Conservation (phyloP, 2,329 filamentous ascomycete species). For the Diaporthe nobilis region DNA sequence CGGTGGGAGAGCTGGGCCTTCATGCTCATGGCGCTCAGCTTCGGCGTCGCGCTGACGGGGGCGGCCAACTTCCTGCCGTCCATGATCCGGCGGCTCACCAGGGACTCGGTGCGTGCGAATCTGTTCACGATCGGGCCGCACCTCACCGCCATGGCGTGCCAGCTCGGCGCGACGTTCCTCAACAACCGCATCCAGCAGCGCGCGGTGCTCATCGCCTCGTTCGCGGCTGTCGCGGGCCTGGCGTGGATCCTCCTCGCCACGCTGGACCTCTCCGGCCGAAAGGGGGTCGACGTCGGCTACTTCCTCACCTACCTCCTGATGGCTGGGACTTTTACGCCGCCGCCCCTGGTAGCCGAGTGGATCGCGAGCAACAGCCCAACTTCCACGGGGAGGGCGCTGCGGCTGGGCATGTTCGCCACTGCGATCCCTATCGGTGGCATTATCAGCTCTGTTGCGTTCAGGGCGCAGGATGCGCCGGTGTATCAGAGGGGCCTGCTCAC, state of each 20-base stretch:
- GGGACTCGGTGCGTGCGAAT: conserved; percentile 47
- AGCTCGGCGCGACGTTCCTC: conserved; percentile 43
- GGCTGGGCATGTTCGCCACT: conserved; percentile 18
- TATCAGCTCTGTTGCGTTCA: background rate
- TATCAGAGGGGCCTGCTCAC: conserved; percentile 20
- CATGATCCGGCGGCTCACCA: conserved; percentile 53
- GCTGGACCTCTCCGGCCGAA: conserved; percentile 41
- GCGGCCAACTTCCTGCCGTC: conserved; percentile 49
- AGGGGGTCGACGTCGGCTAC: conserved; percentile 42
- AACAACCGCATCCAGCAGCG: conserved; percentile 45
- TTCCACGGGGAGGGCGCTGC: conserved; percentile 44
- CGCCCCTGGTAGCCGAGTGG: conserved; percentile 44
- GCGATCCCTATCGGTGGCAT: conserved; percentile 6
- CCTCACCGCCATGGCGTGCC: conserved; percentile 43
- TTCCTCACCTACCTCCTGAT: conserved; percentile 46
- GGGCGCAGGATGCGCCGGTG: background rate
- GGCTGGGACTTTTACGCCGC: conserved; percentile 43
- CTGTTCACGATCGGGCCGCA: conserved; percentile 46
- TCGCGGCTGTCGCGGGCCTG: conserved; percentile 27
- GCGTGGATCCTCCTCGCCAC: conserved; percentile 45
- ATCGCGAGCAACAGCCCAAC: conserved; percentile 42
- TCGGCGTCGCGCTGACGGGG: conserved; percentile 47
- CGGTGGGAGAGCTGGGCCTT: conserved; percentile 47
- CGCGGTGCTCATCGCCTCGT: conserved; percentile 41
- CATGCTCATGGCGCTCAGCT: conserved; percentile 46